Conservation (phyloP, 495 filamentous ascomycete species). For the Cladorrhinum samala region DNA sequence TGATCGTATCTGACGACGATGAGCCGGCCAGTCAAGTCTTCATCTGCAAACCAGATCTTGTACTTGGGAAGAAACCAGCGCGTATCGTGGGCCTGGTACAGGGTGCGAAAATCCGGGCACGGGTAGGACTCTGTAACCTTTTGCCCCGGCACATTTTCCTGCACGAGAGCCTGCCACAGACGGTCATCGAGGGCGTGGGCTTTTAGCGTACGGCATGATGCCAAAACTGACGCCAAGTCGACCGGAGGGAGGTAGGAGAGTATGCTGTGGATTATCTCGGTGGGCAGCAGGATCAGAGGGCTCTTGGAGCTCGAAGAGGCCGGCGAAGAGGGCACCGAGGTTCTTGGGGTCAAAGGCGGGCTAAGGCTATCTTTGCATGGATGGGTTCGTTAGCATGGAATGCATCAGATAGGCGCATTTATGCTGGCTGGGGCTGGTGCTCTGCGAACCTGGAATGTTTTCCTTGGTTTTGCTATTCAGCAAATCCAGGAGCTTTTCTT, state of each 20-base stretch:
- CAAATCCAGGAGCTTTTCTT: too few species aligned
- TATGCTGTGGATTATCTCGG: constrained; percentile 58
- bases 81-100: constrained; percentile 69
- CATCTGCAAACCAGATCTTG: constrained; percentile 83
- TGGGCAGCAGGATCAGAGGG: constrained; percentile 46
- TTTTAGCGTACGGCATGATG: constrained; percentile 50
- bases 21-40: constrained; percentile 59
- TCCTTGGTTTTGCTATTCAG: too few species aligned
- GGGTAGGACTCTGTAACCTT: constrained; percentile 49
- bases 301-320: background rate
- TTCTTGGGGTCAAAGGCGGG: background rate
- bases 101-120: constrained; percentile 54
- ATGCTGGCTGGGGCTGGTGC: too few species aligned
- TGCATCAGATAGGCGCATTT: too few species aligned
- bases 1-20: constrained; percentile 69
- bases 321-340: too few species aligned
- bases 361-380: too few species aligned
- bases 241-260: constrained; percentile 52
- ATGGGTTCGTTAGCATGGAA: too few species aligned
- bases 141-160: constrained; percentile 53
- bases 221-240: constrained; percentile 50
- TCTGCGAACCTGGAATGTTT: too few species aligned
- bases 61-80: constrained; percentile 77
- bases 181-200: constrained; percentile 48
- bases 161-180: constrained; percentile 58